Conservation (phyloP, 106 monocot genomes). For the Dendrobium chrysotoxum region DNA sequence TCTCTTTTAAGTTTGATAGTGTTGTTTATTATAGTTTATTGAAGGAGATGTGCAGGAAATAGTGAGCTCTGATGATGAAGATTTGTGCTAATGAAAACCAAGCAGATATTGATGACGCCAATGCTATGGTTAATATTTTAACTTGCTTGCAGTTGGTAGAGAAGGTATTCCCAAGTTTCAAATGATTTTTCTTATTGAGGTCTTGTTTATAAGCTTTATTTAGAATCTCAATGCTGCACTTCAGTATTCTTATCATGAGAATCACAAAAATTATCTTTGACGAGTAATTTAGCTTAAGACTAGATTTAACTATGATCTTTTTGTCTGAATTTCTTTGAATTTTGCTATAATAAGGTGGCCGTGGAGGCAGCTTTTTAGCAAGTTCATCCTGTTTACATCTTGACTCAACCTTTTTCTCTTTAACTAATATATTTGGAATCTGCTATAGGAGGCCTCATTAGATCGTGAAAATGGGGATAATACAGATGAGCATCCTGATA, state of each 20-base stretch:
- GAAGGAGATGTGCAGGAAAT: conserved; percentile 37
- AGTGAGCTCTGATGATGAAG: conserved; percentile 29
- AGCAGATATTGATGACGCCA: conserved; percentile 4
- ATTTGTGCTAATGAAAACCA: not conserved
- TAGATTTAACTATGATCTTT: too few species aligned
- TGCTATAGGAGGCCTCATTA: not conserved
- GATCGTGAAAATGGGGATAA: not conserved
- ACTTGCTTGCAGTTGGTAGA: conserved; percentile 18
- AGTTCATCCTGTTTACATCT: not conserved
- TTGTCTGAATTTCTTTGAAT: not conserved
- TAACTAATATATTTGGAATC: not conserved
- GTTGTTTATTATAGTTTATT: conserved; percentile 39
- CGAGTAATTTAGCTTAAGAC: not conserved
- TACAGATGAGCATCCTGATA: not conserved
- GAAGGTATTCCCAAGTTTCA: not conserved
- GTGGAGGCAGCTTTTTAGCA: not conserved
- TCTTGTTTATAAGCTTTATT: too few species aligned
- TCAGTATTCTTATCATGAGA: not conserved
- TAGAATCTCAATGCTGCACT: not conserved
- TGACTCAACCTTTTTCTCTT: not conserved
- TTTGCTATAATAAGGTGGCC: not conserved
- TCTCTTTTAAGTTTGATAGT: not conserved
- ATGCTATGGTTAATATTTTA: conserved; percentile 17
- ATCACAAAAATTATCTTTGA: not conserved
- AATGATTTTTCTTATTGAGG: too few species aligned